A percentile compares a stretch with the other conserved stretches of the same genome.
Evolutionary conservation across 352 stramenopile species (phyloP).

Genomic region (Globisporangium canariense): DNA sequence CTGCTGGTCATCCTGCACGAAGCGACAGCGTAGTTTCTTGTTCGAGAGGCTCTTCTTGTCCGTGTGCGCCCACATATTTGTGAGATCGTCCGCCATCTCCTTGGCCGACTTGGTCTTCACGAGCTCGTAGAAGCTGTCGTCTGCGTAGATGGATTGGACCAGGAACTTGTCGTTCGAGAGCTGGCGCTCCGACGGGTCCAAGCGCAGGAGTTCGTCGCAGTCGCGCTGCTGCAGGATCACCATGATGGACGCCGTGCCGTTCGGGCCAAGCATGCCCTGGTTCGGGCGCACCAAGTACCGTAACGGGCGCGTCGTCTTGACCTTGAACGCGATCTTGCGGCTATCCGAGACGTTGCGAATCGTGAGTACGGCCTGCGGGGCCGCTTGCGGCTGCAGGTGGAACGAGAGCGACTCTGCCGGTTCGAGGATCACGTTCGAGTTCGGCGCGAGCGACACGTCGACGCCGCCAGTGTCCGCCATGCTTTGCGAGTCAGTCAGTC

Average conservation of each 20-base stretch:
- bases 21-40: slow-evolving; percentile 88
- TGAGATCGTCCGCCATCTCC: slow-evolving; percentile 86
- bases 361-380: slow-evolving; percentile 75
- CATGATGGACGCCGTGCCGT: slow-evolving; percentile 76
- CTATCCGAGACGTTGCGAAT: slow-evolving; percentile 81
- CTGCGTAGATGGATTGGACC: slow-evolving; percentile 82
- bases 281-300: slow-evolving; percentile 89
- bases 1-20: slow-evolving; percentile 52
- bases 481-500: neutral
- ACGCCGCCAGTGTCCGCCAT: slow-evolving; percentile 49
- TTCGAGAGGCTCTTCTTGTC: slow-evolving; percentile 81
- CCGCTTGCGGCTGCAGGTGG: slow-evolving; percentile 51
- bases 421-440: slow-evolving; percentile 77
- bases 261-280: slow-evolving; percentile 77
- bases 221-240: slow-evolving; percentile 89
- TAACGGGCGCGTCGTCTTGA: slow-evolving; percentile 85
- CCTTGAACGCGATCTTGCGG: slow-evolving; percentile 87
- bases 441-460: slow-evolving; percentile 61
- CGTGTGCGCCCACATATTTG: slow-evolving; percentile 79
- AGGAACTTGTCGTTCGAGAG: slow-evolving; percentile 90
- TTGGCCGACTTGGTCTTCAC: slow-evolving; percentile 86
- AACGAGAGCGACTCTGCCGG: slow-evolving; percentile 82
- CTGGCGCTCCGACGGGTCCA: slow-evolving; percentile 74
- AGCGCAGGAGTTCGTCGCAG: slow-evolving; percentile 79
- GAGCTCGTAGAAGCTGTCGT: slow-evolving; percentile 82